phyloP scores from a whole-genome alignment of 2,329 filamentous ascomycete genomes.

The Xylariaceae sp. region DNA sequence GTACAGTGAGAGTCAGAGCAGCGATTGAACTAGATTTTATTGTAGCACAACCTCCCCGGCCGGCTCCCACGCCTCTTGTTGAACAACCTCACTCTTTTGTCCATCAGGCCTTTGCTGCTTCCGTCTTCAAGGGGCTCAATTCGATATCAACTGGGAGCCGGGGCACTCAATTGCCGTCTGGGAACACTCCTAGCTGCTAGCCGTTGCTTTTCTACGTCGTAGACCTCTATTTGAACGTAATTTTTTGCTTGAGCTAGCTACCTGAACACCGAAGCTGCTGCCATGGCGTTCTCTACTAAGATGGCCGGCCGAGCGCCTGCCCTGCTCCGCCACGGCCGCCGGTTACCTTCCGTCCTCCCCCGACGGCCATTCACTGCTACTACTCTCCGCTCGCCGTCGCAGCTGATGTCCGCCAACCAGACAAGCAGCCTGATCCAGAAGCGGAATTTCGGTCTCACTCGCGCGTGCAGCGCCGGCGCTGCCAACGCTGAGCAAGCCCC shows the following conservation, averaged over 20 bases:
- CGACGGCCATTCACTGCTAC: conserved; percentile 40
- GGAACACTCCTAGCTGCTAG: conserved; percentile 21
- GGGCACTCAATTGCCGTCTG: conserved; percentile 25
- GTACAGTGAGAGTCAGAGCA: conserved; percentile 9
- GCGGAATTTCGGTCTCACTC: conserved; percentile 44
- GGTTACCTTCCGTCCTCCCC: conserved; percentile 40
- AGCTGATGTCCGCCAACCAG: conserved; percentile 30
- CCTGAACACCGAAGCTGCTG: too few species aligned
- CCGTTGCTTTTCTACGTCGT: conserved; percentile 4
- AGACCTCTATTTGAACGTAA: too few species aligned
- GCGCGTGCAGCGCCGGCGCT: conserved; percentile 34
- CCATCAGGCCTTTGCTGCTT: conserved; percentile 2
- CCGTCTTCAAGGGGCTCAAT: conserved; percentile 23
- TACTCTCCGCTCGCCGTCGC: conserved; percentile 32
- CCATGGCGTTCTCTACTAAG: conserved; percentile 30
- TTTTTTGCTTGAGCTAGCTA: too few species aligned
- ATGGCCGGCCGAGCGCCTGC: conserved; percentile 54
- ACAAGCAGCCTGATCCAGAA: conserved; percentile 37
- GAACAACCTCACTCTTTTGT: neutral
- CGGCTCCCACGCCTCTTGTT: conserved; percentile 4
- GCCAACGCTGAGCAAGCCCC: conserved; percentile 61
- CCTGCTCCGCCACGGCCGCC: conserved; percentile 50
- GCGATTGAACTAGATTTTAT: conserved; percentile 4
- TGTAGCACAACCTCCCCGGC: neutral
- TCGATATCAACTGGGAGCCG: conserved; percentile 28